Conservation (phyloP, 805 yeast species). For the Starmerella asiatica region DNA sequence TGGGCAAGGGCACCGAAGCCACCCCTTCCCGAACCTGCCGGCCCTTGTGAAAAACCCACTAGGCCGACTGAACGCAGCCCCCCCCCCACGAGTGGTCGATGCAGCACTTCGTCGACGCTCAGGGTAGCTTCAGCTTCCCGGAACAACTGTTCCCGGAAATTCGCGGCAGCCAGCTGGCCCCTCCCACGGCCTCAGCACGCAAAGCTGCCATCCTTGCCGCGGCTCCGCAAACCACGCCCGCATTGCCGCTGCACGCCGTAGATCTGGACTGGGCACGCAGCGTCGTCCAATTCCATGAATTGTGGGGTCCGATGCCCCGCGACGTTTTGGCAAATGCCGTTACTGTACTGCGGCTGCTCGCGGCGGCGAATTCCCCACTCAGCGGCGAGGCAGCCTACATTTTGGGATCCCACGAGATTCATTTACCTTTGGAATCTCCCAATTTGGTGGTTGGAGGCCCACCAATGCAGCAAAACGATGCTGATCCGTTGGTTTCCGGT, state of each 20-base stretch:
- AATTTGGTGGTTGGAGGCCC: not conserved
- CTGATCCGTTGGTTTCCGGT: not conserved
- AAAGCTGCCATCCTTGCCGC: conserved; percentile 4
- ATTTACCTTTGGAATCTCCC: not conserved
- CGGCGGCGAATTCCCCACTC: conserved; percentile 10
- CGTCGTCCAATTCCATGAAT: conserved; percentile 23
- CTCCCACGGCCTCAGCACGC: conserved; percentile 11
- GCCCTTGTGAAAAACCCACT: not conserved
- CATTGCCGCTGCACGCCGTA: not conserved
- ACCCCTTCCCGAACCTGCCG: no score
- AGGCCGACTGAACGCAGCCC: no score
- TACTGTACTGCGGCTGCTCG: conserved; percentile 17
- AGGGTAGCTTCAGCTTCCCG: conserved; percentile 23
- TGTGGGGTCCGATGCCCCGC: conserved; percentile 21
- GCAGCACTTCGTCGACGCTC: conserved; percentile 21
- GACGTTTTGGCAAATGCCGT: conserved; percentile 20
- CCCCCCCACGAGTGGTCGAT: no score
- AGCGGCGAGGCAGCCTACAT: conserved; percentile 18
- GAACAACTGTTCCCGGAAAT: conserved; percentile 25
- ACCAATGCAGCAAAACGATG: not conserved
- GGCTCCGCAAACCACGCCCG: not conserved
- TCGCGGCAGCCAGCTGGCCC: conserved; percentile 1
- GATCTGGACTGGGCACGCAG: conserved; percentile 25
- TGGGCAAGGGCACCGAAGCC: no score
- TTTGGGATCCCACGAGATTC: conserved; percentile 2